Conservation (phyloP, 1,284 basidiomycete genomes). For the Porodaedalea pini region DNA sequence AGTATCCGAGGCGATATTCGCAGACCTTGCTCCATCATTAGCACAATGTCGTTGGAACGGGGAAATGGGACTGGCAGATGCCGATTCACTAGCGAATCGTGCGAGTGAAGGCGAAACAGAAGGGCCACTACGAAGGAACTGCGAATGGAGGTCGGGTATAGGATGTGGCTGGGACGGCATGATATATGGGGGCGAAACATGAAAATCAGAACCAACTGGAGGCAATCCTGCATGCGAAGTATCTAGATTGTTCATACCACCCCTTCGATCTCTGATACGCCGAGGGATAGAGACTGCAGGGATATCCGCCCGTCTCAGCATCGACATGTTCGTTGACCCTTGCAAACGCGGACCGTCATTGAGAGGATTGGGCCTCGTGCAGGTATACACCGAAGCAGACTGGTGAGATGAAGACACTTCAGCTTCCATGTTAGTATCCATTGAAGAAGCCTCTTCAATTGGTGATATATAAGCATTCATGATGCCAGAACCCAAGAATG, state of each 20-base stretch:
- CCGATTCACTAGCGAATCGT: background rate
- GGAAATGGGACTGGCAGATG: background rate
- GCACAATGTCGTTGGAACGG: background rate
- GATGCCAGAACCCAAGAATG: conserved; percentile 43
- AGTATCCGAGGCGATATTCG: too few relatives aligned
- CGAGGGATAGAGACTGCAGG: background rate
- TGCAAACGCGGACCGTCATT: background rate
- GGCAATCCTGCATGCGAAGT: background rate
- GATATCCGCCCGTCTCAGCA: background rate
- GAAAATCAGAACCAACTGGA: background rate
- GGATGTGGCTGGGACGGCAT: background rate
- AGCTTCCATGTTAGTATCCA: too few relatives aligned
- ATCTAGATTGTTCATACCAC: background rate
- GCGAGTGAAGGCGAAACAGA: background rate
- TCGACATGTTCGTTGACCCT: background rate
- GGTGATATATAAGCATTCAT: conserved; percentile 4
- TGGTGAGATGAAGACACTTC: background rate
- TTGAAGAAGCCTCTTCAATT: background rate
- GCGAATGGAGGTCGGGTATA: too few relatives aligned
- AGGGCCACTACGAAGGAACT: background rate
- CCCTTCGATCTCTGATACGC: background rate
- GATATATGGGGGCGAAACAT: background rate
- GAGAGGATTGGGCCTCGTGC: background rate
- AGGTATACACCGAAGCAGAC: background rate
- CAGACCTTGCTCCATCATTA: background rate